Base-by-base conservation (phyloP, 2,329 filamentous ascomycete species). In the Knufia fluminis region DNA sequence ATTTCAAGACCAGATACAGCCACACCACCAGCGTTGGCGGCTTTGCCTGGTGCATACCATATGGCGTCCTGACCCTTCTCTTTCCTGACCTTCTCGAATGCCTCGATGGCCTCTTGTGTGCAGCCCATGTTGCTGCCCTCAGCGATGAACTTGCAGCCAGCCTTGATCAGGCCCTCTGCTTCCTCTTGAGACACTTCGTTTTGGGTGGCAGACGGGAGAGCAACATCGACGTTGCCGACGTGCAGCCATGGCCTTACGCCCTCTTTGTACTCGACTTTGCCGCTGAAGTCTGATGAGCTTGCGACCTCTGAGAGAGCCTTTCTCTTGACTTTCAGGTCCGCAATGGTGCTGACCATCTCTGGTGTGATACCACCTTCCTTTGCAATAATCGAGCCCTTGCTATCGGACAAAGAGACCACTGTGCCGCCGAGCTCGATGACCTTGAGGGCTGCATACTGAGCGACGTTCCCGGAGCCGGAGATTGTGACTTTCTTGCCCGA, bases 121-220 rank as follows among this genome's bases (percentile, higher is more conserved):
- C 89, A 96, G 57, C 92, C 92, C 92, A 98, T 97, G 81, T 97
- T 97, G 72, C 85, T 92, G 50, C 92, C 92, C 74, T 98, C 92
- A 51, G 92, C 92, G 59, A 97, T 83, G 75, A 88, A 94, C 67
- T 83, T 80, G 64, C 78, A 79, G 59, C 91, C 91, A 52, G 78
- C 78, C 44, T 77, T 77, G 52, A 96, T 80, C 39, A 97, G 80
- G 16, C 79, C 81, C 73, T 87, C 75, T 47, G 90, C 92, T 76
- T 98, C 92, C 62, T 92, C 88, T 66, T 83, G 82, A 64, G 79
- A 89, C 64, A 98, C 88, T 74, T 98, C 92, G 76, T 98, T 98
- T 78, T 98, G 90, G 53, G 92, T 97, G 35, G 92, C 92, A 63
- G 80, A 90, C 47, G 92, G 92, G 50, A 97, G 85, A 28, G 86